Percentiles rank a stretch among this genome's conserved stretches.
Evolutionary conservation across 2,329 filamentous ascomycete genomes (phyloP).

Genomic region (Trichoderma harzianum): DNA sequence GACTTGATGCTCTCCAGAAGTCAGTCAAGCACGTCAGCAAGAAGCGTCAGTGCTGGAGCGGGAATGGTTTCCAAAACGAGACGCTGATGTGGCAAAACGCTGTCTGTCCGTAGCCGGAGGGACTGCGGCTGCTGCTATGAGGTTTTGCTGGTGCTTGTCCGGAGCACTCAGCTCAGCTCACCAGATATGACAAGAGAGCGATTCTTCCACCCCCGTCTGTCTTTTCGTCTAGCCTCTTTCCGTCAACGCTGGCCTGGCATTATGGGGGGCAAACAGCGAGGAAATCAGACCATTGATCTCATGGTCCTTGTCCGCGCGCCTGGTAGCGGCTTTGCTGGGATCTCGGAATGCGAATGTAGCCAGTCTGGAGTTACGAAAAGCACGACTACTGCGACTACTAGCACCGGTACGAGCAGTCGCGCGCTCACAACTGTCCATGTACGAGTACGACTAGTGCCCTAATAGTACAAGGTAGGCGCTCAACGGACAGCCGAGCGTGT

Average conservation of each 20-base stretch:
- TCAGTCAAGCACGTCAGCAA: not conserved
- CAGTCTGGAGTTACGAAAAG: not conserved
- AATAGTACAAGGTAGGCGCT: not conserved
- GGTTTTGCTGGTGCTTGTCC: not conserved
- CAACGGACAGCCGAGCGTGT: slow-evolving; percentile 6
- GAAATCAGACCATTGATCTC: slow-evolving; percentile 11
- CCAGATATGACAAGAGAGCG: not conserved
- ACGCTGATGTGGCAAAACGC: not conserved
- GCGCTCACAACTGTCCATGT: not conserved
- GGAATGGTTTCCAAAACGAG: slow-evolving; percentile 8
- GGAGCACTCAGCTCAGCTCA: not conserved
- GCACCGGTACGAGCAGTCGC: not conserved
- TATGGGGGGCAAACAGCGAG: not conserved
- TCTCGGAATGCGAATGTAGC: not conserved
- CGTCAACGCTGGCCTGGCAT: not conserved
- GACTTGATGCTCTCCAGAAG: not conserved
- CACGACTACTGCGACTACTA: not conserved
- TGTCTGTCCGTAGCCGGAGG: not conserved
- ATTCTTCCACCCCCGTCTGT: not conserved
- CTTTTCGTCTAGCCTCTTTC: not conserved
- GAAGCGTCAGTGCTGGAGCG: not conserved
- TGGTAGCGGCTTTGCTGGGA: not conserved
- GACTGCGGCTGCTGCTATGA: not conserved
- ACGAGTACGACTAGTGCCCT: not conserved
- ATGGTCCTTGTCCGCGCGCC: not conserved